Percentiles rank a stretch among this genome's conserved stretches.
Conservation (phyloP, 345 rosid genomes). For the Ailanthus altissimus region DNA sequence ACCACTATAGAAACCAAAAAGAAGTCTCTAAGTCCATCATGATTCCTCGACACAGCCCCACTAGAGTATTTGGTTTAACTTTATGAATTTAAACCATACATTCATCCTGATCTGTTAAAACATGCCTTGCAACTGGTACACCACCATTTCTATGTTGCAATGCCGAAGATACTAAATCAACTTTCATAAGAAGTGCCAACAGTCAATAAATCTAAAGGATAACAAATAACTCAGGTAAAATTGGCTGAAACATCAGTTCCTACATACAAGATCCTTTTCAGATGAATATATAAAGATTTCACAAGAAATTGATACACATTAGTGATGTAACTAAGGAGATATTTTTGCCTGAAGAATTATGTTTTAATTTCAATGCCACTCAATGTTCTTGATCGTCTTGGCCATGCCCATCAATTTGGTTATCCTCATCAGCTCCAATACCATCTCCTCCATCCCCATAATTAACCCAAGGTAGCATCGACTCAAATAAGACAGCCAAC, state of each 20-base stretch:
- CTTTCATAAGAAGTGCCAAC: not conserved
- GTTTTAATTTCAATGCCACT: not conserved
- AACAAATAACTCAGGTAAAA: not conserved
- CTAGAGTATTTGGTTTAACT: not conserved
- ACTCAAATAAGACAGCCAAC: conserved; percentile 65
- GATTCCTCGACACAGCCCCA: not conserved
- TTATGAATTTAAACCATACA: not conserved
- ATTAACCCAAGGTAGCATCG: conserved; percentile 78
- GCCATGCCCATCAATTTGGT: conserved; percentile 46
- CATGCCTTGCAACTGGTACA: not conserved
- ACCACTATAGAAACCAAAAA: not conserved
- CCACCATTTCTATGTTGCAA: not conserved
- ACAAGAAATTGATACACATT: conserved; percentile 9
- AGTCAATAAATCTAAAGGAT: conserved; percentile 15
- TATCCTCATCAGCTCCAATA: conserved; percentile 31
- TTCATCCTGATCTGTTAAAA: not conserved
- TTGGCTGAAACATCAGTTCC: conserved; percentile 15
- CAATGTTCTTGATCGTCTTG: conserved; percentile 30
- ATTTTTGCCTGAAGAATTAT: not conserved
- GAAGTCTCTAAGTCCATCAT: not conserved
- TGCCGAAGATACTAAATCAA: not conserved
- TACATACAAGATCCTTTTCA: conserved; percentile 17
- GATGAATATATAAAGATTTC: not conserved
- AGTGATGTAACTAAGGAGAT: not conserved
- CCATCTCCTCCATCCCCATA: conserved; percentile 47